Evolutionary conservation across 129 eudicot genomes (phyloP).

Genomic region (Artemisia argyi): DNA sequence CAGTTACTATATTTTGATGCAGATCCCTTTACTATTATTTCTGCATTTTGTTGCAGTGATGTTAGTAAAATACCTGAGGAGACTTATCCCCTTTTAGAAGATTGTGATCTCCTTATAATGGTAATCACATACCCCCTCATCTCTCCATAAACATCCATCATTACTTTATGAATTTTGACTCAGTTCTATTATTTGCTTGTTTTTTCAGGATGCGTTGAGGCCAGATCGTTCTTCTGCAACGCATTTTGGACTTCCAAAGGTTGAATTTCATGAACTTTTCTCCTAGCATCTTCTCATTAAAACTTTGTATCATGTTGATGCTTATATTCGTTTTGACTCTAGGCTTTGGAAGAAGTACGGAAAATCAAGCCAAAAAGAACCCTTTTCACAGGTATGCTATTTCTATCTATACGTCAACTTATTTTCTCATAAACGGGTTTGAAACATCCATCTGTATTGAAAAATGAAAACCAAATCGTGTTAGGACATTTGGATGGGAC

Average conservation of each 20-base stretch:
- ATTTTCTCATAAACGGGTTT: not conserved
- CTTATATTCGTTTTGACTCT: conserved; percentile 16
- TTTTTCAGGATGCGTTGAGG: conserved; percentile 81
- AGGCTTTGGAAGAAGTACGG: conserved; percentile 95
- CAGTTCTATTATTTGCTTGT: not conserved
- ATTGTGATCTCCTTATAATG: conserved; percentile 88
- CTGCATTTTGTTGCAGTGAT: conserved; percentile 53
- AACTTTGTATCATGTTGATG: conserved; percentile 8
- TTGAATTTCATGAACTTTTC: conserved; percentile 12
- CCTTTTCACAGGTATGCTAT: conserved; percentile 73
- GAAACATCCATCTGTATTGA: not conserved
- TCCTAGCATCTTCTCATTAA: conserved; percentile 2
- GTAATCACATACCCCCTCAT: conserved; percentile 38
- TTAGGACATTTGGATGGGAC: not conserved
- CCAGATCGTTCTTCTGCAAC: conserved; percentile 94
- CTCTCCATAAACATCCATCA: not conserved
- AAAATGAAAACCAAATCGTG: not conserved
- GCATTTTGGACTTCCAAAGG: conserved; percentile 98
- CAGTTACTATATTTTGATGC: not conserved
- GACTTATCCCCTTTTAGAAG: conserved; percentile 83
- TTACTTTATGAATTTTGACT: not conserved
- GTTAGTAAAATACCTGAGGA: conserved; percentile 96
- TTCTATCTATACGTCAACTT: not conserved
- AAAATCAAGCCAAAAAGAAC: conserved; percentile 90
- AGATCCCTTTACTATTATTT: conserved; percentile 10